phyloP scores from a whole-genome alignment of 164 flowering plant genomes.

The Annona squamosa region DNA sequence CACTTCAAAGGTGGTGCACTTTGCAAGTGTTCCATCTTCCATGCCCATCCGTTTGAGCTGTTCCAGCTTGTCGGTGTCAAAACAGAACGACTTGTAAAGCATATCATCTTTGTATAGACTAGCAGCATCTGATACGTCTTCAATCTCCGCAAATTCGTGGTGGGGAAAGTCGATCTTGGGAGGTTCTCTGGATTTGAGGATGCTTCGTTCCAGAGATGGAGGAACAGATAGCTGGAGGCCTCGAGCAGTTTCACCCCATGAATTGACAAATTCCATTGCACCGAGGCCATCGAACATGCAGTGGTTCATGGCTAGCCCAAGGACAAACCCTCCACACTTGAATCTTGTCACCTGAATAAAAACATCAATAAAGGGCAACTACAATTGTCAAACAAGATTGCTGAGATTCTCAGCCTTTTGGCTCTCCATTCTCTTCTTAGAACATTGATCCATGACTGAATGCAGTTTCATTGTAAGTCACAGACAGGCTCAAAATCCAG shows the following conservation, averaged over 20 bases:
- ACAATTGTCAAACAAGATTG: neutral
- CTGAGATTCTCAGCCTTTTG: neutral
- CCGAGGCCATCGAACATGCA: conserved; percentile 75
- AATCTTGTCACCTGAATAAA: conserved; percentile 66
- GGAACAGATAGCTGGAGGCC: conserved; percentile 44
- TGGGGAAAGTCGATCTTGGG: conserved; percentile 64
- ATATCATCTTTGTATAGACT: conserved; percentile 56
- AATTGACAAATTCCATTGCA: conserved; percentile 83
- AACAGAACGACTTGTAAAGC: conserved; percentile 59
- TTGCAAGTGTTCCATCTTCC: conserved; percentile 43
- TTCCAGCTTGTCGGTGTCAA: conserved; percentile 57
- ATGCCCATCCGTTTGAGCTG: conserved; percentile 46
- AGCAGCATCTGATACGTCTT: conserved; percentile 50
- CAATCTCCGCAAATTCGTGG: conserved; percentile 70
- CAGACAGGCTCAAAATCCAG: neutral
- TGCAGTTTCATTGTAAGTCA: neutral
- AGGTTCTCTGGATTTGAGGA: conserved; percentile 51
- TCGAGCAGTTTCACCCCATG: conserved; percentile 79
- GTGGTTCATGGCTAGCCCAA: conserved; percentile 78
- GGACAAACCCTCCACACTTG: conserved; percentile 83
- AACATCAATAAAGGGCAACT: neutral
- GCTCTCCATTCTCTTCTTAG: neutral
- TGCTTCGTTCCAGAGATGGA: conserved; percentile 57
- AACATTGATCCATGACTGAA: neutral
- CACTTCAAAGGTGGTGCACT: conserved; percentile 82